Evolutionary conservation across 306 rosid species (phyloP), one percentile per base, ranked within the genome.

Genomic region (Albizia julibrissin): DNA sequence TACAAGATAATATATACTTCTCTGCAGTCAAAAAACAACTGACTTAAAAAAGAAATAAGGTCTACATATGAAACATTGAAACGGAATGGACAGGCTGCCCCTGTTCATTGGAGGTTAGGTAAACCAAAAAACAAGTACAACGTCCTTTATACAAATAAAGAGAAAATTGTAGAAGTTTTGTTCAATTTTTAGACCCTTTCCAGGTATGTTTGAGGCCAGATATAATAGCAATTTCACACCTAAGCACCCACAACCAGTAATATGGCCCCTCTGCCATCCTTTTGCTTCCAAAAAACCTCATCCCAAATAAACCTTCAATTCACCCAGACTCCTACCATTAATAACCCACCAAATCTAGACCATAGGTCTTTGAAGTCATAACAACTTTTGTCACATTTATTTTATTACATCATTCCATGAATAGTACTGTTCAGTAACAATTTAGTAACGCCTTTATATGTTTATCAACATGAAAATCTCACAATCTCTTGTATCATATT

Each of bases 211-310:
- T 29, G 29, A 49, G 44, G 77, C 18, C 29, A 73, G 77, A 49
- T 37, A 73, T 16, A 65, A 34, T 65, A 10, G 16, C 29, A 59
- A 59, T 31, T 65, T 19, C 70, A 15, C 37, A 7, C 13, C 19
- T 65, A 37, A 65, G 42, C 70, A 73, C 26, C 77, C 62, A 72
- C 16, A 72, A 37, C 70, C 14, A 72, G 34, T 27, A 29, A 50
- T 73, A 31, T 50, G 66, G 47, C 62, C 62, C 27, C n/a, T 46
- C n/a, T 46, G 15, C 42, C 40, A 27, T 26, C 29, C 64, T 74
- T 29, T n/a, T 11, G 31, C 31, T 31, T 50, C 31, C 27, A 52
- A 74, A 52, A 12, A 74, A 39, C 78, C 65, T 73, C 34, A 26
- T 13, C 27, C 6, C 69, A 62, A 27, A 33, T 52, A 74, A 52